A percentile compares a stretch with the other conserved stretches of the same genome.
phyloP scores from a whole-genome alignment of 2,329 filamentous ascomycete genomes.

The Zymoseptoria pseudotritici region DNA sequence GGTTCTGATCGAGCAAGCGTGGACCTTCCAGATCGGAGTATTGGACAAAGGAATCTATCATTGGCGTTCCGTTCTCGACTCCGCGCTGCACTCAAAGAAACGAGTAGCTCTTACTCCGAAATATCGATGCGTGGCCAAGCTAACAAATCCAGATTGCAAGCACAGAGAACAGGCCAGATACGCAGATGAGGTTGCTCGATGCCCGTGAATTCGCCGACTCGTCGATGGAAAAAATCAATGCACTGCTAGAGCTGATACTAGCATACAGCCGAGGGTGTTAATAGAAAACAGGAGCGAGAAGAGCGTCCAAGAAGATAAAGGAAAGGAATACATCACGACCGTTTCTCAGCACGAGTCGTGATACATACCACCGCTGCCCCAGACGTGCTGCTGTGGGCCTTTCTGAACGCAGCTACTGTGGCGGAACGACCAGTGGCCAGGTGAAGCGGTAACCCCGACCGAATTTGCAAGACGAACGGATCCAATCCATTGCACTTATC shows the following conservation, averaged over 20 bases:
- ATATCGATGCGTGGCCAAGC: neutral
- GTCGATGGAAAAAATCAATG: neutral
- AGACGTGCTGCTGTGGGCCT: neutral
- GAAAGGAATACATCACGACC: neutral
- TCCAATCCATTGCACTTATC: constrained; percentile 4
- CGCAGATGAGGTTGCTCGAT: neutral
- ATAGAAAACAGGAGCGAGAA: neutral
- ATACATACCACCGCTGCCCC: neutral
- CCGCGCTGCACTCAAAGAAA: neutral
- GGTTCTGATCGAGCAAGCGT: neutral
- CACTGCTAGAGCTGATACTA: neutral
- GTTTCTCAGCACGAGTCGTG: neutral
- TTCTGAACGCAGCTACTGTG: neutral
- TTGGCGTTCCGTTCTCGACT: neutral
- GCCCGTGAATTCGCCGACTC: neutral
- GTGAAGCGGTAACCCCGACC: neutral
- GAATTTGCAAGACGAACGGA: constrained; percentile 1
- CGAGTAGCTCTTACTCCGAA: neutral
- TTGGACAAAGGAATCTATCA: neutral
- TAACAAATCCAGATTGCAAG: neutral
- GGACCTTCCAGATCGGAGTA: neutral
- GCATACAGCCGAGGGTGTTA: neutral
- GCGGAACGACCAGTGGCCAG: neutral
- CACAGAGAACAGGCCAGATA: neutral
- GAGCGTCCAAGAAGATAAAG: neutral